A percentile compares a stretch with the other conserved stretches of the same genome.
These are phyloP conservation scores for Grosmannia serpens DNA, from an alignment of 2,329 filamentous ascomycete species.

Conservation along the genomic window DNA sequence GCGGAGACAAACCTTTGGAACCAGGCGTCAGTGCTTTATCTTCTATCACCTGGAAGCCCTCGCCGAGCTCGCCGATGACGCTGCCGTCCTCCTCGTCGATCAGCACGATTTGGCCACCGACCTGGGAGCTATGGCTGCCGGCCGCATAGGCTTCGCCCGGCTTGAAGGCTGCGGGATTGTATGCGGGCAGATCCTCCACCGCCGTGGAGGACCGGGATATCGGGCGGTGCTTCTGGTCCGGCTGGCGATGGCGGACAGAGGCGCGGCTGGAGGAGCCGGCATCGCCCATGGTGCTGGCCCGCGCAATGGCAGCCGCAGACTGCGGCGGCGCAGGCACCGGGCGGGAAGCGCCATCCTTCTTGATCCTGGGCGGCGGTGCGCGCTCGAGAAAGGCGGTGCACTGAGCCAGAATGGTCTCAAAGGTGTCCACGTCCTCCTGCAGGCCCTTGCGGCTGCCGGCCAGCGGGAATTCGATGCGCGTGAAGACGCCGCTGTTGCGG, in stretches of 20 bases:
- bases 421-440: constrained; percentile 88
- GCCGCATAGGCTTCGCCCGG: constrained; percentile 68
- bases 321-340: constrained; percentile 2
- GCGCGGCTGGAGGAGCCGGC: neutral
- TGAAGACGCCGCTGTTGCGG: constrained; percentile 80
- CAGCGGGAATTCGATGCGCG: constrained; percentile 77
- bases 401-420: constrained; percentile 89
- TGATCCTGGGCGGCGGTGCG: constrained; percentile 46
- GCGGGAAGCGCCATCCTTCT: neutral
- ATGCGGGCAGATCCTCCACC: constrained; percentile 43
- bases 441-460: constrained; percentile 60
- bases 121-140: constrained; percentile 43
- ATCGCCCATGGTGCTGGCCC: constrained; percentile 7
- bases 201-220: constrained; percentile 17
- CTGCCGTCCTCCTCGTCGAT: constrained; percentile 94
- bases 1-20: constrained; percentile 63
- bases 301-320: constrained; percentile 10
- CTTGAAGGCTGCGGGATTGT: constrained; percentile 72
- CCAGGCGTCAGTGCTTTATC: constrained; percentile 65
- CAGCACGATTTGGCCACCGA: constrained; percentile 73
- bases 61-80: constrained; percentile 63
- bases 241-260: neutral
- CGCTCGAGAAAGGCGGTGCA: constrained; percentile 92
- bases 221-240: neutral
- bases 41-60: constrained; percentile 40